Evolutionary conservation across 257 asterid species (phyloP).

Genomic region (Solanum ahanhuiri): DNA sequence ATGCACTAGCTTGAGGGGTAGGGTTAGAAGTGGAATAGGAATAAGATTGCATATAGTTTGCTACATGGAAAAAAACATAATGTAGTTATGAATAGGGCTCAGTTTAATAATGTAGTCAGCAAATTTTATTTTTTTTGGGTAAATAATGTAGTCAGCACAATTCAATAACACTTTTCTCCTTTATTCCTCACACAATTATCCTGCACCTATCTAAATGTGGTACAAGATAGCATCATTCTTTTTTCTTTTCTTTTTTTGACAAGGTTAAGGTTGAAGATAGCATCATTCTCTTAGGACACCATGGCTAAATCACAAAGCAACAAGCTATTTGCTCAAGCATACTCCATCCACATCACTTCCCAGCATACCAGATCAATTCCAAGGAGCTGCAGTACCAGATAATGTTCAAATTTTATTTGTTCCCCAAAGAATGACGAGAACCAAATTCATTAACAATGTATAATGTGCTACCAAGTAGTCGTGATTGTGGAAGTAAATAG

Average conservation of each 20-base stretch:
- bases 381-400: neutral
- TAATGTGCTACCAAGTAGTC: neutral
- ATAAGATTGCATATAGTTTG: neutral
- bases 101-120: neutral
- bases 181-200: neutral
- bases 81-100: neutral
- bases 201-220: neutral
- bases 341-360: neutral
- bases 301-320: neutral
- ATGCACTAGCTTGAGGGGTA: neutral
- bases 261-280: neutral
- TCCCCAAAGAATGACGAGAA: neutral
- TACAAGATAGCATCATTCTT: neutral
- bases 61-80: neutral
- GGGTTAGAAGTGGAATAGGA: neutral
- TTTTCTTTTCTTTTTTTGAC: neutral
- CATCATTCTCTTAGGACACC: neutral
- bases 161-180: neutral
- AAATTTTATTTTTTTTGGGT: neutral
- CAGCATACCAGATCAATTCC: neutral
- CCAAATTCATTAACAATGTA: neutral
- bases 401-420: neutral
- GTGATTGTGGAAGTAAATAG: neutral
- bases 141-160: neutral
- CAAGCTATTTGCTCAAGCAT: neutral